Conservation (phyloP, 208 protist species). For the Leishmania martiniquensis region DNA sequence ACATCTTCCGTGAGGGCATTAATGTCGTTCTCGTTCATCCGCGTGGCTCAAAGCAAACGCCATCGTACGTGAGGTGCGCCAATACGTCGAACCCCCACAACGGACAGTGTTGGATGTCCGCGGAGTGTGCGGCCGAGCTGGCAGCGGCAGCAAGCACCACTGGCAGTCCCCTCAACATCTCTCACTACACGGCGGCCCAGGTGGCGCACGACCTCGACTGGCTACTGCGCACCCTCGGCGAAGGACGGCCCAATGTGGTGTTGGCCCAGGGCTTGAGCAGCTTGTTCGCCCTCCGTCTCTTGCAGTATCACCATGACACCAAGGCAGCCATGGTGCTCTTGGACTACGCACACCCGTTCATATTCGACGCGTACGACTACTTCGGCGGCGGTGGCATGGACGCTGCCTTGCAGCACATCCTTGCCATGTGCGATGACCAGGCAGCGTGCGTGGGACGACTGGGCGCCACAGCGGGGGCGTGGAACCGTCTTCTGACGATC, state of each 20-base stretch:
- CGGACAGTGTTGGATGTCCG: conserved; percentile 39
- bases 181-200: conserved; percentile 40
- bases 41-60: conserved; percentile 36
- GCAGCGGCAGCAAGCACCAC: background rate
- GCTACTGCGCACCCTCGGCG: conserved; percentile 35
- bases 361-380: conserved; percentile 38
- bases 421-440: conserved; percentile 44
- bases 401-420: conserved; percentile 40
- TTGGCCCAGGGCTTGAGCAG: conserved; percentile 49
- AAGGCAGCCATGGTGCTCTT: conserved; percentile 40
- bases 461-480: conserved; percentile 48
- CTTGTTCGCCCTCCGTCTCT: conserved; percentile 40
- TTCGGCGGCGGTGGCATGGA: conserved; percentile 37
- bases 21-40: conserved; percentile 59
- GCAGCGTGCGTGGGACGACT: conserved; percentile 42
- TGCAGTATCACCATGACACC: conserved; percentile 21
- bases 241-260: conserved; percentile 45
- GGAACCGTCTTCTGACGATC: conserved; percentile 38
- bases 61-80: conserved; percentile 31
- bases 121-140: conserved; percentile 41
- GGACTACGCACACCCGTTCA: conserved; percentile 39
- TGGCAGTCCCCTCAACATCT: conserved; percentile 19
- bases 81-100: conserved; percentile 2
- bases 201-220: conserved; percentile 50
- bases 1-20: conserved; percentile 25